phyloP scores from a whole-genome alignment of 257 asterid genomes.

The Petunia axillaris region DNA sequence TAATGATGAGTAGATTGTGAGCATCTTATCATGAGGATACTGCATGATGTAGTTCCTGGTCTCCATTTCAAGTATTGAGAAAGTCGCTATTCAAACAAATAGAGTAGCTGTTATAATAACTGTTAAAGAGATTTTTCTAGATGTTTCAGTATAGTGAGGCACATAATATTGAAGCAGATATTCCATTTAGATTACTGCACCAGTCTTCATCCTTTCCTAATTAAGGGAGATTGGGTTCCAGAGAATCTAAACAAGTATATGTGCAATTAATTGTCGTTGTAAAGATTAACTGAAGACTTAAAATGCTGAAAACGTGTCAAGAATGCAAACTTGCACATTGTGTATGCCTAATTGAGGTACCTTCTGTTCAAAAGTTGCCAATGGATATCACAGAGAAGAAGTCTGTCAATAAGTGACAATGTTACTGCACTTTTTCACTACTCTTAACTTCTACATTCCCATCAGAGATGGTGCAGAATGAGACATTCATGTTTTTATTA shows the following conservation, averaged over 20 bases:
- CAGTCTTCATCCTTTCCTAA: neutral
- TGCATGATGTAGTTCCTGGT: neutral
- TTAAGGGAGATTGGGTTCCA: neutral
- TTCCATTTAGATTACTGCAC: neutral
- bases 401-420: neutral
- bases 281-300: neutral
- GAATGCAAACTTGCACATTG: neutral
- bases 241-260: neutral
- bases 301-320: neutral
- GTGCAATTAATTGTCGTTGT: neutral
- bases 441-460: constrained; percentile 10
- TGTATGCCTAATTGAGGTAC: neutral
- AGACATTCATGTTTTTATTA: neutral
- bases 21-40: neutral
- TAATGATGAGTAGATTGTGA: neutral
- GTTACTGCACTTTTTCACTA: neutral
- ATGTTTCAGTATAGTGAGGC: neutral
- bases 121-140: neutral
- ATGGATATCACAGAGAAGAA: constrained; percentile 15
- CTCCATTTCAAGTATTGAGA: neutral
- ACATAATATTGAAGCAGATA: neutral
- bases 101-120: neutral
- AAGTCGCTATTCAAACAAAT: neutral
- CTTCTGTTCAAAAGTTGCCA: neutral
- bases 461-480: neutral